These are phyloP conservation scores for Tremella mesenterica DNA, from an alignment of 768 basidiomycete species.

Conservation along the genomic window DNA sequence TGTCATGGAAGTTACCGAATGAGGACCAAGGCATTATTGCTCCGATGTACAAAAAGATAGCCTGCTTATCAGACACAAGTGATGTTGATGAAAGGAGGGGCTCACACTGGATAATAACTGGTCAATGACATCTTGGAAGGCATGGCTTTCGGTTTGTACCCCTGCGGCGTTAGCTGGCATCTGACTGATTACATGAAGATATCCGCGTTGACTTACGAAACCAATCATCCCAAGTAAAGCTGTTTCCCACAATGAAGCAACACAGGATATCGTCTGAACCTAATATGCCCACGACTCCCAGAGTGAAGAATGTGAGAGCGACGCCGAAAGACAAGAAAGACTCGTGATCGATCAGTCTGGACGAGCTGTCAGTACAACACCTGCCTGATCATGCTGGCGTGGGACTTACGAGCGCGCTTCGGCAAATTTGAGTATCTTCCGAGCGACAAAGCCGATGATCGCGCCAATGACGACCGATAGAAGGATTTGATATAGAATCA, in stretches of 20 bases:
- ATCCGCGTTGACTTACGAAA: conserved; percentile 33
- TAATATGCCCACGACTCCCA: conserved; percentile 44
- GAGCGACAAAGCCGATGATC: conserved; percentile 44
- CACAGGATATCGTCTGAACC: conserved; percentile 47
- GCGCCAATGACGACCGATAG: conserved; percentile 43
- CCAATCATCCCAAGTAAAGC: conserved; percentile 45
- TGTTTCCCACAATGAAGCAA: conserved; percentile 44
- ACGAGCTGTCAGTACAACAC: neutral
- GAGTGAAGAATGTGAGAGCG: conserved; percentile 42
- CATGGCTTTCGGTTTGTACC: conserved; percentile 42
- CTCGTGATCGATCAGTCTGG: conserved; percentile 46
- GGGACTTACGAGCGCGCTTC: conserved; percentile 24
- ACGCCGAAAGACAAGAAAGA: conserved; percentile 46
- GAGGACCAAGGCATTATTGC: conserved; percentile 44
- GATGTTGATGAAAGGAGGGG: conserved; percentile 6
- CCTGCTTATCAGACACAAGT: conserved; percentile 7
- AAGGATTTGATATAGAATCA: conserved; percentile 45
- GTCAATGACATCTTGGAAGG: conserved; percentile 44
- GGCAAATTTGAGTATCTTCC: conserved; percentile 40
- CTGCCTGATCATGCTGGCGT: neutral
- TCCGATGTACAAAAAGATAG: conserved; percentile 45
- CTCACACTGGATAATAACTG: conserved; percentile 35
- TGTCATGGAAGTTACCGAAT: conserved; percentile 25
- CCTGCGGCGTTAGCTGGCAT: no score
- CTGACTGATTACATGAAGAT: no score